Percentiles rank a stretch among this genome's conserved stretches.
Conservation (phyloP, 2,329 filamentous ascomycete species). For the Aspergillus clavatus region DNA sequence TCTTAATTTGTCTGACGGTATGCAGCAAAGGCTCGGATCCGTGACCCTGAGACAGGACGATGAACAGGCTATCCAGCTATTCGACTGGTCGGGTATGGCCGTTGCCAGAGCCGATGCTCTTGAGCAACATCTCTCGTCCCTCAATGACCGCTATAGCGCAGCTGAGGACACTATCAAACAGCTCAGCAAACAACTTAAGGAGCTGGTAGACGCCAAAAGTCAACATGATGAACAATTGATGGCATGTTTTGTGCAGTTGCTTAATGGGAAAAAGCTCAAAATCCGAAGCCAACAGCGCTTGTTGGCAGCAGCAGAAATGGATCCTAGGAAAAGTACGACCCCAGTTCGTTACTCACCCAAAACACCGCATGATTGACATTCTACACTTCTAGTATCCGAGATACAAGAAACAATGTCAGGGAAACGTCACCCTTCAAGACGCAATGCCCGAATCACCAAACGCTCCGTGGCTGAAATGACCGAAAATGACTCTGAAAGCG, state of each 20-base stretch:
- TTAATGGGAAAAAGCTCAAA: slow-evolving; percentile 62
- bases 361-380: neutral
- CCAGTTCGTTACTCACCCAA: neutral
- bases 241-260: slow-evolving; percentile 53
- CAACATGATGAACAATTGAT: slow-evolving; percentile 55
- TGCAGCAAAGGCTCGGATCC: slow-evolving; percentile 50
- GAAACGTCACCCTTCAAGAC: slow-evolving; percentile 10
- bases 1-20: slow-evolving; percentile 14
- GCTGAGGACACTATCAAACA: slow-evolving; percentile 49
- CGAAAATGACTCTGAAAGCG: slow-evolving; percentile 25
- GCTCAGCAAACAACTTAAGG: slow-evolving; percentile 52
- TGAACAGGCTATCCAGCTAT: slow-evolving; percentile 51
- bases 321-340: slow-evolving; percentile 34
- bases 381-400: slow-evolving; percentile 21
- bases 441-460: slow-evolving; percentile 21
- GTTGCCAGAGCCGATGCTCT: slow-evolving; percentile 42
- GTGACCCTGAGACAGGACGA: slow-evolving; percentile 50
- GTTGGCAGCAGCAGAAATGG: slow-evolving; percentile 47
- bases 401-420: slow-evolving; percentile 18
- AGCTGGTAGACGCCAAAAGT: slow-evolving; percentile 53
- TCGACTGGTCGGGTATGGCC: slow-evolving; percentile 53
- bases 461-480: slow-evolving; percentile 21
- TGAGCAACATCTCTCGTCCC: slow-evolving; percentile 36
- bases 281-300: slow-evolving; percentile 59
- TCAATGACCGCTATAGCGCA: slow-evolving; percentile 38